Evolutionary conservation across 2,329 filamentous ascomycete genomes (phyloP), one percentile per base, ranked within the genome.

Genomic region (Alternaria ventricosa): DNA sequence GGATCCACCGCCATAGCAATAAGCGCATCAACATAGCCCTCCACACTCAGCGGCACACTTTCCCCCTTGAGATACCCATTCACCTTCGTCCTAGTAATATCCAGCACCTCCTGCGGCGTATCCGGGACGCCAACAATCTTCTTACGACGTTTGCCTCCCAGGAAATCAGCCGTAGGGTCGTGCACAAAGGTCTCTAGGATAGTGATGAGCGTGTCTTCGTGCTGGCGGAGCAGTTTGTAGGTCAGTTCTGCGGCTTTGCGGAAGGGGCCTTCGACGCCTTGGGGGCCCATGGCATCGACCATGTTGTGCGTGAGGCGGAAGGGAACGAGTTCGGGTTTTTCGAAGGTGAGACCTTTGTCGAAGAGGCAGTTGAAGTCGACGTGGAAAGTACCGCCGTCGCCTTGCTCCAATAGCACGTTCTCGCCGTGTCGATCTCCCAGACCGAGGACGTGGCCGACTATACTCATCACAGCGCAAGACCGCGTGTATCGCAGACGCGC

Each of bases 281-380:
- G 95, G 22, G 96, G 90, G 6, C 96, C 96, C 89, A 99, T 98
- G 11, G 96, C 96, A 68, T 97, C 93, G 36, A 96, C 89, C 95
- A 99, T 98, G 81, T 99, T 99, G 85, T 97, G 95, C 5, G 96
- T 99, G 45, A 99, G 86, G 15, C 96, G 92, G 85, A 99, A 99
- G 2, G 96, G 96, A 1, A 99, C 96, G 28, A 92, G 86, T 80
- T 99, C 96, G 0, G 96, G 95, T 79, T 96, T 97, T 66, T 94
- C 91, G 77, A 99, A 98, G 0, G 94, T 97, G 44, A 95, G 87
- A 2, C 96, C 96, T 72, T 99, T 99, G 84, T 99, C 96, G 79
- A 99, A 99, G 5, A 99, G 89, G 80, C 96, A 99, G 82, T 99
- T 99, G 86, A 99, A 99, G 82, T 99, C 96, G 49, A 99, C 96